A percentile compares a stretch with the other conserved stretches of the same genome.
phyloP scores from a whole-genome alignment of 2,329 filamentous ascomycete species.

The Curvularia lunata region DNA sequence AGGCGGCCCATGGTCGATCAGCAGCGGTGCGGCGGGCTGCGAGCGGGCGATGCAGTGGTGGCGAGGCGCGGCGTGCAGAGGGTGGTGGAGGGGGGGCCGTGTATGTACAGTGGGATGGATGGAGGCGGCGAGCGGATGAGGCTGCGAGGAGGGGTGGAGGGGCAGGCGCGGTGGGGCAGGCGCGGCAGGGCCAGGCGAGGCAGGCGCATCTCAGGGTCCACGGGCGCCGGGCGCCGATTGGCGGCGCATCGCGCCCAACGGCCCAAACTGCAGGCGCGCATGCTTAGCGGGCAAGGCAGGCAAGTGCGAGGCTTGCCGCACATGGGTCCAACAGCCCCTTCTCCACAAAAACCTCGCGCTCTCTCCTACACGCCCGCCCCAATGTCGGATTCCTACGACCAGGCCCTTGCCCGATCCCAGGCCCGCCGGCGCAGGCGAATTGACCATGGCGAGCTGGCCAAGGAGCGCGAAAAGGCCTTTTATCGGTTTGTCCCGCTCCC shows the following conservation, averaged over 20 bases:
- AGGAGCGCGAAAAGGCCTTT: conserved; percentile 42
- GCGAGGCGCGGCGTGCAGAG: background rate
- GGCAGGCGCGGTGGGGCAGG: background rate
- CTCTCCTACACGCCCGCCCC: conserved; percentile 9
- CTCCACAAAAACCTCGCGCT: conserved; percentile 13
- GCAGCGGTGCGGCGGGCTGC: background rate
- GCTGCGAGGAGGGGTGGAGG: background rate
- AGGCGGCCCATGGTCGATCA: conserved; percentile 22
- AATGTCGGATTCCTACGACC: conserved; percentile 22
- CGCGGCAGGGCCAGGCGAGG: background rate
- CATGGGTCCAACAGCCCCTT: conserved; percentile 7
- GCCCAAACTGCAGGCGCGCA: background rate
- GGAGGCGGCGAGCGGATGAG: background rate
- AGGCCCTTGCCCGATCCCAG: conserved; percentile 19
- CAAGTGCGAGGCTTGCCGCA: conserved; percentile 8
- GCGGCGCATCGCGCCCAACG: background rate
- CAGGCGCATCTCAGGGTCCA: background rate
- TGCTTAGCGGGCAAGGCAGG: too few species aligned
- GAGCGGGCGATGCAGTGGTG: background rate
- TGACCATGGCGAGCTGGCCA: conserved; percentile 35
- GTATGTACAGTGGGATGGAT: background rate
- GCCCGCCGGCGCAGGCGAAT: conserved; percentile 28
- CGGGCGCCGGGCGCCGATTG: background rate
- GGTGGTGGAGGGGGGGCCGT: background rate
- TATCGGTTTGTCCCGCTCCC: conserved; percentile 33